phyloP scores from a whole-genome alignment of 2,329 filamentous ascomycete species.

The Diaporthe aspalathi region DNA sequence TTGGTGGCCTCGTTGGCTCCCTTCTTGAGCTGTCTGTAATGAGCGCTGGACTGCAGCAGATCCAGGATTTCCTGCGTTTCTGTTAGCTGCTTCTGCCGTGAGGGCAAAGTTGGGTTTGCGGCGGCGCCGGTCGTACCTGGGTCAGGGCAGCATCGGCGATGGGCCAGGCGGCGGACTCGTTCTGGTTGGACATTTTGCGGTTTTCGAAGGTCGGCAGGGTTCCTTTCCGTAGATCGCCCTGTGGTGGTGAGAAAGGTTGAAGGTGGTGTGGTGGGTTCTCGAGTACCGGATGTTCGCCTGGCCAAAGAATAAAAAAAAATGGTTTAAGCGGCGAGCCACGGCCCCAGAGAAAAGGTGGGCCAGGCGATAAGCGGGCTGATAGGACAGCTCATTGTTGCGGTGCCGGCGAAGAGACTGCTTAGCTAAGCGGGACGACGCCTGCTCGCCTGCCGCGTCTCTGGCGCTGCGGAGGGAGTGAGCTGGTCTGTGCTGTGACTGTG shows the following conservation, averaged over 20 bases:
- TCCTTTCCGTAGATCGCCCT: conserved; percentile 73
- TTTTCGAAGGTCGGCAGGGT: conserved; percentile 55
- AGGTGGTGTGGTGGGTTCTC: conserved; percentile 16
- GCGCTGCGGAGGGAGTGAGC: not conserved
- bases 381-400: conserved; percentile 33
- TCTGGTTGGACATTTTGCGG: conserved; percentile 46
- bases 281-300: not conserved
- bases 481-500: not conserved
- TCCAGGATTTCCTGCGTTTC: conserved; percentile 80
- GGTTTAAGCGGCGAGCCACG: conserved; percentile 10
- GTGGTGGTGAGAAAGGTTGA: conserved; percentile 41
- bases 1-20: conserved; percentile 89
- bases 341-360: conserved; percentile 32
- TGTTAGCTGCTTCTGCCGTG: conserved; percentile 1
- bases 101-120: conserved; percentile 58
- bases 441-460: conserved; percentile 2
- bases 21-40: conserved; percentile 86
- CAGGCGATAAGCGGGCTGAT: conserved; percentile 37
- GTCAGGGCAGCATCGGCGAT: conserved; percentile 69
- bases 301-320: conserved; percentile 3
- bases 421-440: not conserved
- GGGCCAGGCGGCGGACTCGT: conserved; percentile 68
- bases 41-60: conserved; percentile 77
- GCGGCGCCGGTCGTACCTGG: conserved; percentile 28
- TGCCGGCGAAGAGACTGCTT: not conserved